Base-by-base conservation (phyloP, 2,329 filamentous ascomycete species). In the Karstenula rhodostoma region DNA sequence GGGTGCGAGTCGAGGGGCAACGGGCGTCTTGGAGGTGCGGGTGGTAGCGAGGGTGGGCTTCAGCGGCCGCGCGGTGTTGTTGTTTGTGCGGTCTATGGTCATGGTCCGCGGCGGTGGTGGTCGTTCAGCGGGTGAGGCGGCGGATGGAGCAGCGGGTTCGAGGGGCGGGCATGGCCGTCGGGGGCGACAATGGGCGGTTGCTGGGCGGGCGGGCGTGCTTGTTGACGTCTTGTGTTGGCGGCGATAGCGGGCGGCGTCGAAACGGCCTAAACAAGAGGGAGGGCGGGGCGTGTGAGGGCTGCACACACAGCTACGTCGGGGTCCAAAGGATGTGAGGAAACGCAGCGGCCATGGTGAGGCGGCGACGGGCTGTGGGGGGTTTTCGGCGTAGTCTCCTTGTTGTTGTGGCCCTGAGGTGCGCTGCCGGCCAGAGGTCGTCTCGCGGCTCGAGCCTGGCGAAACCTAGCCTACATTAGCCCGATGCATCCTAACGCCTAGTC, bases 31-130 rank as follows among this genome's bases (percentile, higher is more conserved):
- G 63, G 78, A 79, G 44, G 80, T 79, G 58, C 85, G 88, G 68
- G 84, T 86, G 48, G 87, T 82, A 65, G 89, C 84, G 76, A 93
- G 86, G 60, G 88, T 85, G 56, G 92, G 90, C 80, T 89, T 89
- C 72, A 90, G 84, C 43, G 89, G 86, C 73, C 84, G 83, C 67
- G 83, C 84, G 71, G 82, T 80, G 72, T 81, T 81, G 71, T 78
- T 79, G 77, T 81, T 81, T 68, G 64, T 66, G 58, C 75, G 72
- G 70, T 78, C 77, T 68, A 70, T 67, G 70, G 73, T 73, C 77
- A 78, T 78, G 62, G 68, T 76, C 73, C 70, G 59, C 60, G 44
- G 62, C 51, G 64, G 19, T 61, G 4, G 46, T 56, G 54, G 25
- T 57, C 56, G 62, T 58, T 63, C 60, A 64, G 58, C 63, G 63